These are phyloP conservation scores for Lyophyllum atratum DNA, from an alignment of 768 basidiomycete genomes.

Conservation along the genomic window DNA sequence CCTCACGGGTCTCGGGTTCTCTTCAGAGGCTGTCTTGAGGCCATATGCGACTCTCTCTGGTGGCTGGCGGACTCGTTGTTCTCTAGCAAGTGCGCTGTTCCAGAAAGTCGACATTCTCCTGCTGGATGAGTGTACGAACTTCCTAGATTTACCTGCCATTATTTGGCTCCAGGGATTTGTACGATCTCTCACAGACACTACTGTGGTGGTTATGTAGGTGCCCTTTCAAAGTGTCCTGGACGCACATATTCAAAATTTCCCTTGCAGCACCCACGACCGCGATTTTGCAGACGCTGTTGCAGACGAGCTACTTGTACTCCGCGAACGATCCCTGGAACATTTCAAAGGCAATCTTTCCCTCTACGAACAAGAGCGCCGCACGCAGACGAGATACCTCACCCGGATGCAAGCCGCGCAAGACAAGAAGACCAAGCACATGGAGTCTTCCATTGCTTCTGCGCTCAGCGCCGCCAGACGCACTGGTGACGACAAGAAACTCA, in stretches of 20 bases:
- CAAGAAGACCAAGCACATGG: conserved; percentile 43
- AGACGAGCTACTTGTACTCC: conserved; percentile 63
- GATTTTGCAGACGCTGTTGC: conserved; percentile 60
- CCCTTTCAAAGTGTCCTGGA: background rate
- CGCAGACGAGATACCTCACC: conserved; percentile 44
- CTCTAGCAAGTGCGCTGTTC: conserved; percentile 59
- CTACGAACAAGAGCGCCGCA: conserved; percentile 47
- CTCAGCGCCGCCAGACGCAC: conserved; percentile 52
- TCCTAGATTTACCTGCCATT: conserved; percentile 53
- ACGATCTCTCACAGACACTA: conserved; percentile 39
- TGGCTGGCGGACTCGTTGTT: conserved; percentile 65
- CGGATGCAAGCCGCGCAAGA: conserved; percentile 43
- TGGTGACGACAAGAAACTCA: conserved; percentile 60
- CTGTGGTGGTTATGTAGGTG: conserved; percentile 53
- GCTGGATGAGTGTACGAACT: conserved; percentile 60
- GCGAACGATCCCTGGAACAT: conserved; percentile 51
- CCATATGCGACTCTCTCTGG: conserved; percentile 55
- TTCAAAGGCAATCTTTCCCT: conserved; percentile 58
- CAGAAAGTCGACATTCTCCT: conserved; percentile 57
- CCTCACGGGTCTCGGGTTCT: conserved; percentile 63
- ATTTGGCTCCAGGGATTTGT: conserved; percentile 59
- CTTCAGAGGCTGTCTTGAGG: conserved; percentile 33
- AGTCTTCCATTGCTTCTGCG: conserved; percentile 55
- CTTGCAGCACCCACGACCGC: conserved; percentile 55
- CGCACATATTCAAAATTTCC: background rate